Conservation (phyloP, 2,329 filamentous ascomycete genomes). For the Sarocladium strictum region DNA sequence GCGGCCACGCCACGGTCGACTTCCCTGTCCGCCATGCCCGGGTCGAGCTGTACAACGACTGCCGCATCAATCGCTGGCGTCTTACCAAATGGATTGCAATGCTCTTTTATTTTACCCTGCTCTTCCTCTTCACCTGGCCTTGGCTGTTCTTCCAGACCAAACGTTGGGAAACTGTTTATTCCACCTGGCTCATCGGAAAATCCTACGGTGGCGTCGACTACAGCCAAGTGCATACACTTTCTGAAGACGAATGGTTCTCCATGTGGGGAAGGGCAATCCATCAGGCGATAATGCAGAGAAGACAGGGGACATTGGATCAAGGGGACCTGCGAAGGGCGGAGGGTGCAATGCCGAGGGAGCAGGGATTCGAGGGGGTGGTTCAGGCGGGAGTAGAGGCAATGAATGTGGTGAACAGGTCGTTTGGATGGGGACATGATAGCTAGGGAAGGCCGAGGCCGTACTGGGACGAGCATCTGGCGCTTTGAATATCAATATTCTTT, state of each 20-base stretch:
- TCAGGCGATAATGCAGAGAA: constrained; percentile 51
- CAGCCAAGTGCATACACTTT: constrained; percentile 27
- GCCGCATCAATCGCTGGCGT: constrained; percentile 58
- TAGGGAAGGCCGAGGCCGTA: constrained; percentile 8
- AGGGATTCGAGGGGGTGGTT: constrained; percentile 37
- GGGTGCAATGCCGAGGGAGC: constrained; percentile 17
- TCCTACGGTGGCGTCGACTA: constrained; percentile 21
- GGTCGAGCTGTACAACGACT: constrained; percentile 59
- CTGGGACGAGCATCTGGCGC: constrained; percentile 4
- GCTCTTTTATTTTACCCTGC: constrained; percentile 60
- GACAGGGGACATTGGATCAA: constrained; percentile 49
- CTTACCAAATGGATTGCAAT: constrained; percentile 56
- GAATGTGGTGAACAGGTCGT: constrained; percentile 45
- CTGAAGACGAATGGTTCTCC: constrained; percentile 56
- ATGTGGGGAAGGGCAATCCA: constrained; percentile 56
- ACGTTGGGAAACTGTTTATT: constrained; percentile 57
- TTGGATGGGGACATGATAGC: constrained; percentile 42
- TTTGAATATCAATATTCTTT: too few species aligned
- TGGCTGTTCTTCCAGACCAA: constrained; percentile 61
- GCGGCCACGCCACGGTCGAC: constrained; percentile 50
- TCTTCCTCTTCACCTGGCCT: constrained; percentile 68
- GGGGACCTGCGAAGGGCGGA: constrained; percentile 44
- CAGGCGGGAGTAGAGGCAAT: constrained; percentile 44
- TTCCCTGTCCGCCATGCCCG: constrained; percentile 53
- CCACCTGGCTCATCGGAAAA: constrained; percentile 45